phyloP scores from a whole-genome alignment of 2,329 filamentous ascomycete genomes.

The Graphium sp. region DNA sequence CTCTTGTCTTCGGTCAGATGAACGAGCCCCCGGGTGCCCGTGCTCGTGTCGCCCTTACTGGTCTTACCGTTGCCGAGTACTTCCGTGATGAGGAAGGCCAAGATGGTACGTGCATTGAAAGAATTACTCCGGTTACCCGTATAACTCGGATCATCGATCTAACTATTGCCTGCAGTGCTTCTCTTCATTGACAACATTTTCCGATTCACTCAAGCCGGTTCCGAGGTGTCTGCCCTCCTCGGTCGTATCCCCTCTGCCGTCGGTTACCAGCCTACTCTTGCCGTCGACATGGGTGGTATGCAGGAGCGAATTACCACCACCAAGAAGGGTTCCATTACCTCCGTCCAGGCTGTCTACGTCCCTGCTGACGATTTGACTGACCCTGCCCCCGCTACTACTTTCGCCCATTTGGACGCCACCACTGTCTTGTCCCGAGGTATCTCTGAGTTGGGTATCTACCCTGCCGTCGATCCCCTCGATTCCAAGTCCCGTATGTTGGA shows the following conservation, averaged over 20 bases:
- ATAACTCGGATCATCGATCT: not conserved
- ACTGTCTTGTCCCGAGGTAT: constrained; percentile 99
- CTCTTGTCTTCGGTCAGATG: constrained; percentile 99
- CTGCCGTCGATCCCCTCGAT: constrained; percentile 97
- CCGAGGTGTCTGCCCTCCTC: constrained; percentile 96
- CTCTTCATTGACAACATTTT: constrained; percentile 99
- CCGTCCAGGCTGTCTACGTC: constrained; percentile 99
- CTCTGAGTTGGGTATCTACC: constrained; percentile 99
- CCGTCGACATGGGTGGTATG: constrained; percentile 98
- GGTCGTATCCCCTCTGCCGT: constrained; percentile 99
- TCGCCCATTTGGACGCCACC: constrained; percentile 99
- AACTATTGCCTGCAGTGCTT: constrained; percentile 43
- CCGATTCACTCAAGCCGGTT: constrained; percentile 99
- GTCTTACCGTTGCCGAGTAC: constrained; percentile 65
- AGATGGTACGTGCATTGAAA: constrained; percentile 50
- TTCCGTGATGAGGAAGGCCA: constrained; percentile 67
- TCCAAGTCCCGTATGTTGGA: constrained; percentile 99
- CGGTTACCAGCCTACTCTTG: constrained; percentile 98
- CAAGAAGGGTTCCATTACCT: constrained; percentile 98
- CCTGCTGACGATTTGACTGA: constrained; percentile 99
- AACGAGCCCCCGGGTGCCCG: constrained; percentile 99
- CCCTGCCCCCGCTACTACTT: constrained; percentile 97
- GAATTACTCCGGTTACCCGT: not conserved
- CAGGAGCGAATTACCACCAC: constrained; percentile 99
- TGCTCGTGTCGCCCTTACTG: constrained; percentile 98